phyloP scores from a whole-genome alignment of 306 rosid genomes.

The Rosa rugosa region DNA sequence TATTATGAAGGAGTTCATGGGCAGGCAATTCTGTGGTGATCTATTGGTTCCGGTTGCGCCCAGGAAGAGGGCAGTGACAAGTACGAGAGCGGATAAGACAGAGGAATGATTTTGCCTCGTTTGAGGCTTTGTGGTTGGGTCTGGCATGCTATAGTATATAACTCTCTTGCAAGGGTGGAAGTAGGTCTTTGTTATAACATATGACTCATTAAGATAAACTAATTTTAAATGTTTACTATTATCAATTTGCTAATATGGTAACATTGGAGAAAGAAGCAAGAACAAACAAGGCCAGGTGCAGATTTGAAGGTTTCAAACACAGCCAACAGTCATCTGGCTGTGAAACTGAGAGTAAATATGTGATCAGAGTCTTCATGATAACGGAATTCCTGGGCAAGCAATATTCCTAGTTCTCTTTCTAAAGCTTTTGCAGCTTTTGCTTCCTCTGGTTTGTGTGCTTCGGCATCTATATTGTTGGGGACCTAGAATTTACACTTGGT shows the following conservation, averaged over 20 bases:
- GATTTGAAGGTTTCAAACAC: too few relatives aligned
- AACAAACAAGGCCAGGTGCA: too few relatives aligned
- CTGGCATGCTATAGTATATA: not conserved
- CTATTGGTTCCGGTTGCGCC: not conserved
- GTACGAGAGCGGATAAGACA: not conserved
- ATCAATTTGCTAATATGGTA: too few relatives aligned
- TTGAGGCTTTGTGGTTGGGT: constrained; percentile 1
- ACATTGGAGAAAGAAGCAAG: too few relatives aligned
- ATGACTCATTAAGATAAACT: too few relatives aligned
- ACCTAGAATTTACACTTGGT: not conserved
- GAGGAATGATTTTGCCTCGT: not conserved
- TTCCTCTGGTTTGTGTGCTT: not conserved
- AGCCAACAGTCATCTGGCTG: too few relatives aligned
- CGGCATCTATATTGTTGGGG: not conserved
- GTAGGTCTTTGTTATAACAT: not conserved
- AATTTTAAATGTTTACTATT: too few relatives aligned
- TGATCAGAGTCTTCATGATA: too few relatives aligned
- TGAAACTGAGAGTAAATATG: too few relatives aligned
- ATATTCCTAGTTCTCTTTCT: too few relatives aligned
- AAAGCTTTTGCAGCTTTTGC: too few relatives aligned
- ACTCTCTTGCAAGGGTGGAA: not conserved
- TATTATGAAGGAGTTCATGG: constrained; percentile 11
- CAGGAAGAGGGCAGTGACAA: not conserved
- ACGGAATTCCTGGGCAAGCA: too few relatives aligned
- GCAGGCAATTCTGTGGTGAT: constrained; percentile 1